Base-by-base conservation (phyloP, 208 protist genomes). In the Trypanosoma rangeli region DNA sequence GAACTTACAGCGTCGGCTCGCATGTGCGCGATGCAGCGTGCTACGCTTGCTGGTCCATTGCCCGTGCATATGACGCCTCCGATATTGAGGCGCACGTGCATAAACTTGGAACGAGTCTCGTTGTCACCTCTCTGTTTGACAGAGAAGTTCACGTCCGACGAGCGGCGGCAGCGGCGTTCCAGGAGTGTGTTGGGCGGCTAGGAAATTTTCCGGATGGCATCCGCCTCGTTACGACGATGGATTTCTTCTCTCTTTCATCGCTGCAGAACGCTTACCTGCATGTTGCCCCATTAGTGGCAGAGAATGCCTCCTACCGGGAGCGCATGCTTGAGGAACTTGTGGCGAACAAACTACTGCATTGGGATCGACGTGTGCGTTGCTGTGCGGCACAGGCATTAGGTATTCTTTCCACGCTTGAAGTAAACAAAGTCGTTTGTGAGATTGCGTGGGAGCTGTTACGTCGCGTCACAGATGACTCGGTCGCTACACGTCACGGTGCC, bases 11-110 rank as follows among this genome's bases (percentile, higher is more conserved):
- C 61, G 97, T 99, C 20, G 99, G 98, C 1, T 83, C 96, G 1
- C 89, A 99, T 74, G 99, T 99, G 33, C 87, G 99, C 29, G 99
- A 99, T 82, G 94, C 98, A 26, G 97, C 98, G 55, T 99, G 98
- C 75, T 99, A 99, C 83, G 89, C 98, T 1, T 97, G 89, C 78
- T 99, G 99, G 98, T 98, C 98, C 31, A 94, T 99, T 31, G 98
- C 98, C 9, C 89, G 98, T 56, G 97, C 98, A 9, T 99, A 99
- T 82, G 90, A 95, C 55, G 85, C 95, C 12, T 56, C 57, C 0
- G 85, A 98, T 59, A 83, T 99, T 37, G 68, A 79, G 48, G 61
- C 68, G 46, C 86, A 98, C 76, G 91, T 98, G 31, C 70, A 84
- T 35, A 52, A 74, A 42, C 79, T 98, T 20, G 89, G 87, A 59